Evolutionary conservation across 164 flowering plant genomes (phyloP), one percentile per base, ranked within the genome.

Genomic region (Protea cynaroides): DNA sequence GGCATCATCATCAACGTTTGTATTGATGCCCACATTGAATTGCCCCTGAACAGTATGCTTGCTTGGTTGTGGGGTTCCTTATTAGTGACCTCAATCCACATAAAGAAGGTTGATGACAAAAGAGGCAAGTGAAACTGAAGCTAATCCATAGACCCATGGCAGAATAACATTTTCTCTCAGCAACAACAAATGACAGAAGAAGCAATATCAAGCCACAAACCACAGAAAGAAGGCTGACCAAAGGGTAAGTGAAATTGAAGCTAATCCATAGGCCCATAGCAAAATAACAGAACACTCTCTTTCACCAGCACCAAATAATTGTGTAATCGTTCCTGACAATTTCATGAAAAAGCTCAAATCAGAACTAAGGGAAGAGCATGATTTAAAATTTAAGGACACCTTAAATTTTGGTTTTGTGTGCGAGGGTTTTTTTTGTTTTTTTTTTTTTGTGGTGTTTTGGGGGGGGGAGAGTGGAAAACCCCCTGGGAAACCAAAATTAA

Each of bases 141-240:
- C 88, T 69, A 86, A 56, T 1, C 72, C 70, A 46, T 87, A 83
- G 14, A 83, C 71, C 91, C 93, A 87, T 1, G 87, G 69, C 80
- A 89, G 71, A 49, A 89, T 84, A 87, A 64, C 88, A 86, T 76
- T 89, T 91, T 37, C 77, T 80, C 77, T 87, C 84, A 1, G 85
- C 93, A 0, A 74, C 74, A 25, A 86, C 88, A 67, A 84, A 84
- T 68, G 83, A 68, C n/a, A n/a, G n/a, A 63, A 12, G 63, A 37
- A 14, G 18, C 24, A 61, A 53, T 8, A 52, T 80, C 67, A 75
- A 43, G 83, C 62, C 15, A 88, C 83, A 5, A 85, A 74, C 88
- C 86, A 85, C 86, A 89, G 66, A 76, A 82, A 89, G 61, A 78
- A 64, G 21, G 91, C 80, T 18, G 86, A 83, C 92, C 90, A 89